Conservation (phyloP, 2,329 filamentous ascomycete species). For the Dothideomycetes sp. region DNA sequence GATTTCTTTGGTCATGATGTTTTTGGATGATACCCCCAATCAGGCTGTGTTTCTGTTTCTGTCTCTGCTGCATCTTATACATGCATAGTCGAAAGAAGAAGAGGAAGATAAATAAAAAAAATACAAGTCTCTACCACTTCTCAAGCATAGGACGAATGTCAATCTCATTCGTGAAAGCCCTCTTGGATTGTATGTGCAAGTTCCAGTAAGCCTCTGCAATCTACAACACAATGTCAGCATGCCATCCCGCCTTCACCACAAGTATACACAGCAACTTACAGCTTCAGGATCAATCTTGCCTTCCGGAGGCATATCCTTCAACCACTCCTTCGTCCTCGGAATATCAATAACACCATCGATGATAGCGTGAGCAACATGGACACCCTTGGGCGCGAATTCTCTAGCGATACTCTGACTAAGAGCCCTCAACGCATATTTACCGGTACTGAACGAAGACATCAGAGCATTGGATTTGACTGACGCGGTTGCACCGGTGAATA, state of each 20-base stretch:
- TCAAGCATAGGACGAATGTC: constrained; percentile 74
- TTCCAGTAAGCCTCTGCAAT: constrained; percentile 85
- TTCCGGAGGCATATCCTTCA: constrained; percentile 47
- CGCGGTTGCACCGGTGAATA: constrained; percentile 82
- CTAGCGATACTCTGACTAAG: constrained; percentile 66
- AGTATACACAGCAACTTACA: no score
- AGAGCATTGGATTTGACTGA: constrained; percentile 62
- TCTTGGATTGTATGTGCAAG: constrained; percentile 69
- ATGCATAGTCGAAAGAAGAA: no score
- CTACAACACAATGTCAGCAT: no score
- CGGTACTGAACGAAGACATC: constrained; percentile 63
- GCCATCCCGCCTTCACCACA: constrained; percentile 12
- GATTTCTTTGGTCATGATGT: background rate
- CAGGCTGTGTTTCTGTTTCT: background rate
- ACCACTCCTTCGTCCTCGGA: constrained; percentile 55
- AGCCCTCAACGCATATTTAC: constrained; percentile 71
- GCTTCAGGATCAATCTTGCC: constrained; percentile 66
- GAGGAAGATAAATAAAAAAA: background rate
- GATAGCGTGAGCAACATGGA: constrained; percentile 75
- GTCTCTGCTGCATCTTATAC: no score
- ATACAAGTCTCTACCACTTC: constrained; percentile 54
- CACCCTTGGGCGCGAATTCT: constrained; percentile 75
- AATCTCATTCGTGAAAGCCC: constrained; percentile 72
- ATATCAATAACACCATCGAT: constrained; percentile 83
- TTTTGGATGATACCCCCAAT: constrained; percentile 1